Evolutionary conservation across 768 basidiomycete species (phyloP).

Genomic region (Tylopilus vinaceipallidus): DNA sequence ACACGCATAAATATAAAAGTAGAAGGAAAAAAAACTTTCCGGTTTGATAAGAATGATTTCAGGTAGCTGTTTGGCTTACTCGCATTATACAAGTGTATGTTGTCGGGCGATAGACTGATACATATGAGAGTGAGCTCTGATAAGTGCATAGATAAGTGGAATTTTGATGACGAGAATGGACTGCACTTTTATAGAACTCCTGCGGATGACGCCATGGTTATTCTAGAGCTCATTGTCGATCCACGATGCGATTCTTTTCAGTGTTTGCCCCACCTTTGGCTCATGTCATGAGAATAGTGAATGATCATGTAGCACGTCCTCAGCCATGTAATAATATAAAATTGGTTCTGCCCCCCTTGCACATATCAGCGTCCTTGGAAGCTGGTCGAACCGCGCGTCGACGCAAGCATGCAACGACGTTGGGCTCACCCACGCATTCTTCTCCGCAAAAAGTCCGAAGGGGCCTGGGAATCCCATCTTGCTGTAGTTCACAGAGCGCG

Average conservation of each 20-base stretch:
- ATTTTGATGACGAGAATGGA: background rate
- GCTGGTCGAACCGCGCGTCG: conserved; percentile 46
- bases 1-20: too few relatives aligned
- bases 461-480: conserved; percentile 45
- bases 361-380: conserved; percentile 60
- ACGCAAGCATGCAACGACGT: conserved; percentile 44
- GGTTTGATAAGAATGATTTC: too few relatives aligned
- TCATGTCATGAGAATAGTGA: conserved; percentile 51
- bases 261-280: conserved; percentile 50
- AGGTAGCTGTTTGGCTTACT: too few relatives aligned
- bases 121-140: too few relatives aligned
- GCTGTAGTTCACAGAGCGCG: background rate
- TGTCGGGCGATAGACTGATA: too few relatives aligned
- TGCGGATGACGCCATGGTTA: background rate
- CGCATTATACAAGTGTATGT: too few relatives aligned
- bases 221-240: conserved; percentile 9
- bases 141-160: background rate
- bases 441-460: conserved; percentile 44
- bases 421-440: conserved; percentile 59
- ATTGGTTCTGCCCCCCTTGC: conserved; percentile 58
- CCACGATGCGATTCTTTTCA: conserved; percentile 52
- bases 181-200: background rate
- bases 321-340: conserved; percentile 53
- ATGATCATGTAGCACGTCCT: conserved; percentile 55
- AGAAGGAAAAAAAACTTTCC: too few relatives aligned